Evolutionary conservation across 208 protist genomes (phyloP), one percentile per base, ranked within the genome.

Genomic region (Crithidia expoeki): DNA sequence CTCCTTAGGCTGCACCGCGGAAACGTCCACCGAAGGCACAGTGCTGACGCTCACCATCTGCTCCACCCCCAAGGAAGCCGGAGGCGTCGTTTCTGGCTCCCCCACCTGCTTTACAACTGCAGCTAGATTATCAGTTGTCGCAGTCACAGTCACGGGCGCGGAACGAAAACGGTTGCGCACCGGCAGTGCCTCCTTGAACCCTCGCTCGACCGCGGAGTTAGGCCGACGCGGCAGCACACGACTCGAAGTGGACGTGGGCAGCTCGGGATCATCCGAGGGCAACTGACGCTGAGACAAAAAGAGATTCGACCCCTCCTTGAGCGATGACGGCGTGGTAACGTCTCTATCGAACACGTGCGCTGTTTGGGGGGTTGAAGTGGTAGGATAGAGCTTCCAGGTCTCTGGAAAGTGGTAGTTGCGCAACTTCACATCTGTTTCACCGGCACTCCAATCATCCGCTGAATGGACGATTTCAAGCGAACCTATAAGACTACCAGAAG

Each of bases 401-500:
- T 68, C 51, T 2, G 76, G 65, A n/a, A 70, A 81, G 33, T 61
- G 42, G 42, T 72, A 81, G 27, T 27, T 65, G n/a, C 49, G 58
- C 25, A 81, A 38, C 19, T 56, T 46, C 0, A 74, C 44, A 55
- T 73, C 63, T 11, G 52, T 56, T 23, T 68, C 56, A 2, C 16
- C 33, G 1, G 30, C 51, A 3, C 47, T 60, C 19, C 76, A 23
- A 0, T 57, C 32, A 25, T 68, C 28, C 0, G 34, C 1, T 2
- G 49, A 1, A 44, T 89, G 80, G 21, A 71, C 71, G 4, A 89
- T 47, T 23, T 51, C 64, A 44, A 85, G 67, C 0, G 64, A 64
- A 0, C 42, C 76, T 2, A 53, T 63, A 28, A 83, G 40, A 36
- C 71, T 79, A 0, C 74, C 80, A 4, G 58, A 23, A 25, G 34